phyloP scores from a whole-genome alignment of 371 early-diverging fungal genomes.

The Apophysomyces variabilis region DNA sequence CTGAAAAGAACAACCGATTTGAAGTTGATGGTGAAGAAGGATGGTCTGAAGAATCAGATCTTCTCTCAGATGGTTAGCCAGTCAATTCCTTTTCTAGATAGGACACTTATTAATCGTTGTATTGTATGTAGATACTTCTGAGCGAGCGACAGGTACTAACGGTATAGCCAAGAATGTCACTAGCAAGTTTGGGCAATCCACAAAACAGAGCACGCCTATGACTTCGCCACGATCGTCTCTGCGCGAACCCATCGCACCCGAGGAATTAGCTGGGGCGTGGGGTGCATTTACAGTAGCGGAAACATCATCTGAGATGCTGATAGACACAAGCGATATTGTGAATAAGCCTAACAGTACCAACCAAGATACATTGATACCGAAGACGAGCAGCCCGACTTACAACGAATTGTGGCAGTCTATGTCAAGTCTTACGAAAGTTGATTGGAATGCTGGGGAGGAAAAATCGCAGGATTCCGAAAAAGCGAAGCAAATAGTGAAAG shows the following conservation, averaged over 20 bases:
- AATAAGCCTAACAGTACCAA: no score
- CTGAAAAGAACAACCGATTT: not conserved
- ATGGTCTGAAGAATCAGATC: not conserved
- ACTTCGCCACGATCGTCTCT: not conserved
- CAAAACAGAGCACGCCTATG: not conserved
- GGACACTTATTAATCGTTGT: no score
- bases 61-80: not conserved
- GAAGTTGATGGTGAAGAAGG: not conserved
- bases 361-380: no score
- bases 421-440: no score
- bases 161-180: not conserved
- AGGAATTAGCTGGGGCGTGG: not conserved
- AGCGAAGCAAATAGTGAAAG: slow-evolving; percentile 75
- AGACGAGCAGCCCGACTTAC: no score
- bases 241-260: not conserved
- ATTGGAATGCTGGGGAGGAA: no score
- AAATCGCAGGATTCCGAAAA: slow-evolving; percentile 77
- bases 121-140: no score
- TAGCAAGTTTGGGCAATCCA: not conserved
- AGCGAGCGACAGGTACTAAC: no score
- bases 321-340: not conserved
- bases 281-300: not conserved
- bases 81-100: not conserved
- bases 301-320: not conserved
- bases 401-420: no score